These are phyloP conservation scores for Phenoliferia sp. DNA, from an alignment of 1,284 basidiomycete genomes.

Conservation along the genomic window DNA sequence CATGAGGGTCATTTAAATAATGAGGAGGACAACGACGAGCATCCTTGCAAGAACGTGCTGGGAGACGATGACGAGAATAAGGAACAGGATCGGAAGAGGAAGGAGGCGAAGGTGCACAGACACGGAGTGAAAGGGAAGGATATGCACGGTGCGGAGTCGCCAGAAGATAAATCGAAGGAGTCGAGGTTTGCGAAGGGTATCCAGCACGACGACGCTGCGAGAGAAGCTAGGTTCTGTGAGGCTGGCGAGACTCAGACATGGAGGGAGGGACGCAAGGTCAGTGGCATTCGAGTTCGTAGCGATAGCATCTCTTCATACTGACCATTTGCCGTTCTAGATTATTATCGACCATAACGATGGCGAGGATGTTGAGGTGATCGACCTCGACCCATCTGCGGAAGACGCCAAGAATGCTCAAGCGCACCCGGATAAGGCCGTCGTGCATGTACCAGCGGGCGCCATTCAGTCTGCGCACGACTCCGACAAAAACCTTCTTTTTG, in stretches of 20 bases:
- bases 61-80: constrained; percentile 14
- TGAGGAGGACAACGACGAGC: constrained; percentile 21
- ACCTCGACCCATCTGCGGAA: constrained; percentile 22
- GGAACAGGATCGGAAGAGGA: neutral
- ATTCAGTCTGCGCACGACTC: constrained; percentile 13
- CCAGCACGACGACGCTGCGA: constrained; percentile 9
- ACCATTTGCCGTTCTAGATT: constrained; percentile 9
- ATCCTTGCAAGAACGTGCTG: constrained; percentile 26
- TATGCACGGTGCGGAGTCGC: no score
- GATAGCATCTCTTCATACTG: no score
- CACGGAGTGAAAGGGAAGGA: neutral
- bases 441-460: constrained; percentile 8
- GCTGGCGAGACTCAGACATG: constrained; percentile 17
- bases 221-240: constrained; percentile 25
- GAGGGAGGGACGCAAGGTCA: constrained; percentile 30
- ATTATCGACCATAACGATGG: constrained; percentile 35
- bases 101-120: neutral
- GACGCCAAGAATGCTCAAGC: constrained; percentile 2
- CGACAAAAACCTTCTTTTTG: constrained; percentile 5
- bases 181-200: neutral
- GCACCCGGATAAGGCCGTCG: constrained; percentile 4
- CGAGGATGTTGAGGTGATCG: constrained; percentile 31
- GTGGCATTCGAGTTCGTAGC: neutral
- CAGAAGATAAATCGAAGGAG: neutral
- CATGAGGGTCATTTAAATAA: neutral